phyloP scores from a whole-genome alignment of 1,284 basidiomycete species.

The Malassezia restricta region DNA sequence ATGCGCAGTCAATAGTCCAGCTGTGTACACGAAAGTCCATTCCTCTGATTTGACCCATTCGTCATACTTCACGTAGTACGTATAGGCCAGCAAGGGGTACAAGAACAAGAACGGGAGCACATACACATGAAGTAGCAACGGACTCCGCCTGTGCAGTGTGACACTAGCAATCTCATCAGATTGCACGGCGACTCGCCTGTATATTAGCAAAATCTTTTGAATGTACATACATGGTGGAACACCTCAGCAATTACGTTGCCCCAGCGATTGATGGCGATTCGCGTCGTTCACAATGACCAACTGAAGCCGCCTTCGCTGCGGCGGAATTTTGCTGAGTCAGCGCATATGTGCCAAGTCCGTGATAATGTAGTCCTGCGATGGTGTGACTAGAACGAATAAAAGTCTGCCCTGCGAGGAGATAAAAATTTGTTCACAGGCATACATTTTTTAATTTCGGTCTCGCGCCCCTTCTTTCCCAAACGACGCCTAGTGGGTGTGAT shows the following conservation, averaged over 20 bases:
- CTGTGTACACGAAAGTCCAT: constrained; percentile 75
- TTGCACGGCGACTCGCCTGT: constrained; percentile 51
- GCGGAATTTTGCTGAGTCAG: neutral
- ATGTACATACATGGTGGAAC: no score
- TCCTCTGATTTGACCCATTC: constrained; percentile 51
- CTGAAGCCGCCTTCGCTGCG: neutral
- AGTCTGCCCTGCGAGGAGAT: no score
- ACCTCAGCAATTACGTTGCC: constrained; percentile 4
- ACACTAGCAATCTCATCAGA: constrained; percentile 76
- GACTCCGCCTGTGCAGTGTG: constrained; percentile 66
- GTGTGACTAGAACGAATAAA: no score
- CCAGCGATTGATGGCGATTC: no score
- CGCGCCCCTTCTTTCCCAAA: no score
- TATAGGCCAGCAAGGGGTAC: constrained; percentile 81
- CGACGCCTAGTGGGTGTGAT: no score
- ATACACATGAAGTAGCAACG: constrained; percentile 68
- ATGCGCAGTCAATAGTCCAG: constrained; percentile 71
- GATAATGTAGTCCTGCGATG: no score
- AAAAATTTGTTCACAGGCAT: no score
- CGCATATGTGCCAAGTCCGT: neutral
- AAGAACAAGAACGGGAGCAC: constrained; percentile 66
- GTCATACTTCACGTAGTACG: constrained; percentile 79
- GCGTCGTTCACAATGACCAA: neutral
- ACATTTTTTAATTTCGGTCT: no score
- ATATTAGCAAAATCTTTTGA: no score